Conservation (phyloP, 2,329 filamentous ascomycete species). For the Claviceps sp. region DNA sequence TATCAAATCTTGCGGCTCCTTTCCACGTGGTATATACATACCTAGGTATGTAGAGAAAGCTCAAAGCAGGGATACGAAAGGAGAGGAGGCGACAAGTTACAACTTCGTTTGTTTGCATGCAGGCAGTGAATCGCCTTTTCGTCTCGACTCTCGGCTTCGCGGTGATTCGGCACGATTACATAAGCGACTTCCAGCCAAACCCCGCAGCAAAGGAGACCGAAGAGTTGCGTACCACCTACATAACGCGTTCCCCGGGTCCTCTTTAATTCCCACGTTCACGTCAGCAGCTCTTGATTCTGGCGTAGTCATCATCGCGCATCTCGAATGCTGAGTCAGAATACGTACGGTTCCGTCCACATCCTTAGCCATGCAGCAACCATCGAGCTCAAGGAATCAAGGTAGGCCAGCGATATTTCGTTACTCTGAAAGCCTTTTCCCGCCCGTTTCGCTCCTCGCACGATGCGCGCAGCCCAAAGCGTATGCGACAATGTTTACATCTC, state of each 20-base stretch:
- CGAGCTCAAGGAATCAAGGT: constrained; percentile 11
- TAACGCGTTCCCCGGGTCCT: constrained; percentile 3
- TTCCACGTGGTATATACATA: too few relatives aligned
- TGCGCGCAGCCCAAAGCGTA: background rate
- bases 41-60: too few relatives aligned
- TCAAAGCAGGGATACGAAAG: too few relatives aligned
- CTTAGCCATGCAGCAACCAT: constrained; percentile 11
- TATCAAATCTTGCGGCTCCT: too few relatives aligned
- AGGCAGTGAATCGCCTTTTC: too few relatives aligned
- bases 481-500: background rate
- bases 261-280: constrained; percentile 10
- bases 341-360: constrained; percentile 1
- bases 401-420: constrained; percentile 6
- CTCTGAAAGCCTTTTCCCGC: constrained; percentile 2
- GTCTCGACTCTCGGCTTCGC: too few relatives aligned
- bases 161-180: too few relatives aligned
- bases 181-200: too few relatives aligned
- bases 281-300: constrained; percentile 11
- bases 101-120: too few relatives aligned
- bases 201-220: too few relatives aligned
- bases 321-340: constrained; percentile 13
- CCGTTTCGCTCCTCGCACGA: background rate
- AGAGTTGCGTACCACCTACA: background rate
- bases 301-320: constrained; percentile 11
- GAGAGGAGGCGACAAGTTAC: too few relatives aligned